These are phyloP conservation scores for Fulvia fulva DNA, from an alignment of 2,329 filamentous ascomycete species.

Conservation along the genomic window DNA sequence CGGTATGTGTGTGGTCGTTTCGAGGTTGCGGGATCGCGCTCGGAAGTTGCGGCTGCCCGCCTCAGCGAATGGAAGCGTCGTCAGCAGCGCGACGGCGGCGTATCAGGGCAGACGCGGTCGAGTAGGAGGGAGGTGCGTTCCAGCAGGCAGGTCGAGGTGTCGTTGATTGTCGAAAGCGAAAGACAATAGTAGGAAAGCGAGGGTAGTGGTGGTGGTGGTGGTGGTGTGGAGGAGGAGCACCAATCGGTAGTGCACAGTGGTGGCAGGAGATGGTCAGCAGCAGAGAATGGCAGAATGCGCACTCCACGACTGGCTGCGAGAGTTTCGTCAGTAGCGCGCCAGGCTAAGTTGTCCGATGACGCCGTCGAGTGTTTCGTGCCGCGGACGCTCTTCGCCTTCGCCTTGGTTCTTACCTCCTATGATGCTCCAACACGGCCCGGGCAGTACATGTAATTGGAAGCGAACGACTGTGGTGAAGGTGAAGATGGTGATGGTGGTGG, in stretches of 20 bases:
- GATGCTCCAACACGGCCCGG: neutral
- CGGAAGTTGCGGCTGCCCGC: constrained; percentile 5
- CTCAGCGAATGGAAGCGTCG: constrained; percentile 19
- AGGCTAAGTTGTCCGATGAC: neutral
- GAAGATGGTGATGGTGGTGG: neutral
- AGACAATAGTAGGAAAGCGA: constrained; percentile 1
- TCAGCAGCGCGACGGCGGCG: constrained; percentile 7
- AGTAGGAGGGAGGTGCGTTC: neutral
- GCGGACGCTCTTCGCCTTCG: neutral
- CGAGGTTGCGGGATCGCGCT: constrained; percentile 1
- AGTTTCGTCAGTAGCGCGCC: neutral
- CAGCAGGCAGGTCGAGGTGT: neutral
- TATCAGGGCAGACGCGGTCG: neutral
- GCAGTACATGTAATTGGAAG: neutral
- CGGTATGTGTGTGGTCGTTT: constrained; percentile 1
- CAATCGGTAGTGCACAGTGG: neutral
- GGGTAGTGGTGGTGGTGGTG: neutral
- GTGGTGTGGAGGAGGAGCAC: neutral
- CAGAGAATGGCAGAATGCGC: no score
- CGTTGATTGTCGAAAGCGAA: neutral
- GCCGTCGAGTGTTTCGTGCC: neutral
- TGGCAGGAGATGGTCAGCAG: constrained; percentile 2
- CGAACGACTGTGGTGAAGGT: neutral
- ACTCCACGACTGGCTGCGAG: neutral
- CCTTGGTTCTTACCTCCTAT: neutral